Evolutionary conservation across 1,284 basidiomycete species (phyloP).

Genomic region (Trichosporon sp.): DNA sequence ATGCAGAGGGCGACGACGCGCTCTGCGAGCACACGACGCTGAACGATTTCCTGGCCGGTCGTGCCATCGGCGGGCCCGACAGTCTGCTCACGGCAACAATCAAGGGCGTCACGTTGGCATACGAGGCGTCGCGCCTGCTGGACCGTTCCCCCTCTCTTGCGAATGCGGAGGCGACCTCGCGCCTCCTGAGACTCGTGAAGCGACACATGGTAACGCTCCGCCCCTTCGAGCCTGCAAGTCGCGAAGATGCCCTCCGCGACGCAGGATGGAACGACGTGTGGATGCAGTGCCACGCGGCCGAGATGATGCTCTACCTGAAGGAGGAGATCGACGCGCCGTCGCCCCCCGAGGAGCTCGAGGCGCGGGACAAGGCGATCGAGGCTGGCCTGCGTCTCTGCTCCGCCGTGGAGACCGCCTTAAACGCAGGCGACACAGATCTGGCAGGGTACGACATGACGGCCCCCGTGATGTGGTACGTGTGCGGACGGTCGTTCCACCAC

Average conservation of each 20-base stretch:
- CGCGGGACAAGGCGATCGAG: constrained; percentile 35
- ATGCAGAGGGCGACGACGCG: constrained; percentile 39
- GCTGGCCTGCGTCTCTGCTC: constrained; percentile 35
- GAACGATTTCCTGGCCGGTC: constrained; percentile 33
- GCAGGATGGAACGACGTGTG: constrained; percentile 35
- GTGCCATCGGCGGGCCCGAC: constrained; percentile 29
- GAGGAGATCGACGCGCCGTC: constrained; percentile 38
- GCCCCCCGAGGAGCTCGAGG: constrained; percentile 27
- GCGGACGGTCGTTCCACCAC: constrained; percentile 29
- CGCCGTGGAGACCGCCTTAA: constrained; percentile 33
- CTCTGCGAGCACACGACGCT: constrained; percentile 38
- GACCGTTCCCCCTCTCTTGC: constrained; percentile 23
- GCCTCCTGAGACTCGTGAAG: constrained; percentile 34
- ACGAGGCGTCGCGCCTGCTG: constrained; percentile 26
- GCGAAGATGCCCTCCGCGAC: constrained; percentile 26
- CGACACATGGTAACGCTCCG: constrained; percentile 37
- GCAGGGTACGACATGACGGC: constrained; percentile 32
- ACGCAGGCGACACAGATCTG: constrained; percentile 35
- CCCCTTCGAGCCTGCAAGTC: constrained; percentile 22
- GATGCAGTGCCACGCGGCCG: constrained; percentile 35
- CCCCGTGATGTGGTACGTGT: constrained; percentile 28
- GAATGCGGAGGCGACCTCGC: constrained; percentile 30
- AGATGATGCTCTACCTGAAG: constrained; percentile 36
- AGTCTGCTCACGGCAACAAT: constrained; percentile 28
- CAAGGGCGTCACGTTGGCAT: constrained; percentile 40